Percentiles rank a stretch among this genome's conserved stretches.
Evolutionary conservation across 805 yeast genomes (phyloP).

Genomic region (Helenozyma rhizophorensis): DNA sequence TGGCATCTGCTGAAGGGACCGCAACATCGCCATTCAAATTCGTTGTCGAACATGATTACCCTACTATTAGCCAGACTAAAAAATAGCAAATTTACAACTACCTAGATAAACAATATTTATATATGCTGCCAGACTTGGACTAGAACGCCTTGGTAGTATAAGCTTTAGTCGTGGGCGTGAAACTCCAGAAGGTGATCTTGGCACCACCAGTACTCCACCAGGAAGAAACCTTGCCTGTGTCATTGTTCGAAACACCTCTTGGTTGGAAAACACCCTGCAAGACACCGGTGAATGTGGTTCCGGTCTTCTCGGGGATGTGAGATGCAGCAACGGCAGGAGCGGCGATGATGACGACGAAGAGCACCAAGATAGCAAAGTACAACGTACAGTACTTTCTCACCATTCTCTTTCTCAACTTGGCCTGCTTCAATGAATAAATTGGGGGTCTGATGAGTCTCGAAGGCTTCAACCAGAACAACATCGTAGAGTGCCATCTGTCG

Average conservation of each 20-base stretch:
- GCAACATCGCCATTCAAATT: no score
- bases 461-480: slow-evolving; percentile 99
- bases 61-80: no score
- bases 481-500: slow-evolving; percentile 97
- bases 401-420: slow-evolving; percentile 95
- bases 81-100: slow-evolving; percentile 10
- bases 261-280: slow-evolving; percentile 84
- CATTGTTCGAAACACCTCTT: slow-evolving; percentile 74
- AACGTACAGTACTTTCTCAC: slow-evolving; percentile 86
- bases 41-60: no score
- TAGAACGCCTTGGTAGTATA: slow-evolving; percentile 53
- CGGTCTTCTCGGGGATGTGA: slow-evolving; percentile 39
- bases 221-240: slow-evolving; percentile 54
- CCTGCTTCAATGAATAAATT: slow-evolving; percentile 93
- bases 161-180: slow-evolving; percentile 48
- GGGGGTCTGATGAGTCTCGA: slow-evolving; percentile 97
- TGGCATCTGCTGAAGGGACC: no score
- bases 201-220: slow-evolving; percentile 15
- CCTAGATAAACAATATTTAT: slow-evolving; percentile 5
- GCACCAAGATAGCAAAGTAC: slow-evolving; percentile 63
- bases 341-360: slow-evolving; percentile 72
- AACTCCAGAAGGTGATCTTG: slow-evolving; percentile 45
- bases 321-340: slow-evolving; percentile 89
- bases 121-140: no score
- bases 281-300: slow-evolving; percentile 29